Evolutionary conservation across 202 grass and related monocot genomes (phyloP), one percentile per base, ranked within the genome.

Genomic region (Digitaria exilis): DNA sequence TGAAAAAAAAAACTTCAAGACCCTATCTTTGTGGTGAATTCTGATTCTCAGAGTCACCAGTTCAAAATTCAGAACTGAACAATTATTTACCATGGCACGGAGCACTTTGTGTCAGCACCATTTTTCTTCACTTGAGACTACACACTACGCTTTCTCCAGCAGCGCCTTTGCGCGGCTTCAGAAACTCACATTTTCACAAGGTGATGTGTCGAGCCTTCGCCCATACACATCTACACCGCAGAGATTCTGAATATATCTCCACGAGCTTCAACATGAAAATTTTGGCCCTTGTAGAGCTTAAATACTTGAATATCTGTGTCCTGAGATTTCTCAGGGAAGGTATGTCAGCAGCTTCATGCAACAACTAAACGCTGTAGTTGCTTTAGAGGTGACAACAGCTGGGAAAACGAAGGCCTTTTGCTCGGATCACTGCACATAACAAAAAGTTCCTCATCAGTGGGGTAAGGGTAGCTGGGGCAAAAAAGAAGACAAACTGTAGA

Each of bases 381-480:
- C 84, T 96, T 99, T 43, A 94, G 79, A 81, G 91, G 86, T 72
- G 78, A 87, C 75, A 96, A 65, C 37, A 99, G 93, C 85, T 94
- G 91, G 71, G 91, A 87, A 86, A 99, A 96, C 21, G 96, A 92
- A 29, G 96, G 96, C 31, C 96, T 91, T 52, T 87, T 94, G 77
- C 80, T 92, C 67, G 91, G 96, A 52, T 94, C 93, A 28, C 96
- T 99, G 91, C 52, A 88, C 43, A 54, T 86, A 78, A 63, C 57
- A 60, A 29, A 81, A 56, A 21, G 3, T 41, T 82, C 32, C 45
- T 51, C 62, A 25, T 67, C 29, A 66, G 58, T 31, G 41, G 54
- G 1, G 0, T 10, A 59, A 83, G 31, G 6, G 9, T 75, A 24
- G 52, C 32, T 49, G 13, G 18, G 44, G 31, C 42, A 67, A 74